Conservation (phyloP, 768 basidiomycete genomes). For the Leccinum pellstonianum region DNA sequence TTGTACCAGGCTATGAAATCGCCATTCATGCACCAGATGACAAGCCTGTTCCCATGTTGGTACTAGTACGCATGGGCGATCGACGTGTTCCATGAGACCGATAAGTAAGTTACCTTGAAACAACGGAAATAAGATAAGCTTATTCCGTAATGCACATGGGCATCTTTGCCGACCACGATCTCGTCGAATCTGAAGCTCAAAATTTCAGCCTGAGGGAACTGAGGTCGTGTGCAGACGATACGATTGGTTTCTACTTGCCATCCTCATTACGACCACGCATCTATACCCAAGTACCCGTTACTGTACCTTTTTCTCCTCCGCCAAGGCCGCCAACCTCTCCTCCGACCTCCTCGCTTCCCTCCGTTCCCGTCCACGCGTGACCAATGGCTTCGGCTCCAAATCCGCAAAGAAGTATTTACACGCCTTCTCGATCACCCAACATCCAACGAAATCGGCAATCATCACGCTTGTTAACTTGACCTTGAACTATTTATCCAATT, state of each 20-base stretch:
- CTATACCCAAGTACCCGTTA: slow-evolving; percentile 12
- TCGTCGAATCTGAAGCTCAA: too few species aligned
- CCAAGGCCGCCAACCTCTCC: slow-evolving; percentile 31
- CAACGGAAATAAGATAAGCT: neutral
- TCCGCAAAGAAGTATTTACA: slow-evolving; percentile 90
- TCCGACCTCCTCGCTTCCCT: slow-evolving; percentile 58
- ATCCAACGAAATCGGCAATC: slow-evolving; percentile 86
- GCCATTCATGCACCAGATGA: too few species aligned
- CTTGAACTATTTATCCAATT: slow-evolving; percentile 63
- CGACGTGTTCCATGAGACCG: neutral
- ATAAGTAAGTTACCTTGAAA: neutral
- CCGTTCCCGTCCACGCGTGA: slow-evolving; percentile 81
- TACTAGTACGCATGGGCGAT: too few species aligned
- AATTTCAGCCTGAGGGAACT: neutral
- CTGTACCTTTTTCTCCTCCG: slow-evolving; percentile 39
- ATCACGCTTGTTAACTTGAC: slow-evolving; percentile 73
- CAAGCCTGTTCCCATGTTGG: neutral
- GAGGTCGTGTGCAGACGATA: neutral
- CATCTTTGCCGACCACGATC: neutral
- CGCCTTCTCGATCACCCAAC: slow-evolving; percentile 75
- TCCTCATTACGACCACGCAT: neutral
- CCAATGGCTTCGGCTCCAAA: slow-evolving; percentile 79
- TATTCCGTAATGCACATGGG: neutral
- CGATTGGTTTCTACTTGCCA: neutral
- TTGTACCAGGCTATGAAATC: neutral